phyloP scores from a whole-genome alignment of 2,329 filamentous ascomycete species.

The Trichophaea hybrida region DNA sequence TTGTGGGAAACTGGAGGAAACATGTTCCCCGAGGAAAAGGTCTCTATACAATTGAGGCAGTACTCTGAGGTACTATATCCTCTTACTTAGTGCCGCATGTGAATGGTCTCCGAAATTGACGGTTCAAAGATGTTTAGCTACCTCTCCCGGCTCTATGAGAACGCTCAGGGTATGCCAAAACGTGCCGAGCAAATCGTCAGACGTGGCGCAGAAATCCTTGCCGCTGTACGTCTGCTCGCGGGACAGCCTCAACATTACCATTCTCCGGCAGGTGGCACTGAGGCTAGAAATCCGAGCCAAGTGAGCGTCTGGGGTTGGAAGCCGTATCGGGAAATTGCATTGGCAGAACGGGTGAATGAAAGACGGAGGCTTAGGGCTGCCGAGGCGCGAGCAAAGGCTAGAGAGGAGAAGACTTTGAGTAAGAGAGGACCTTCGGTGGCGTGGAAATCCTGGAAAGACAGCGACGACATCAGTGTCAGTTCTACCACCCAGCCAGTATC shows the following conservation, averaged over 20 bases:
- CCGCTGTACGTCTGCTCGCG: conserved; percentile 7
- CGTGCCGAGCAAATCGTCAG: conserved; percentile 10
- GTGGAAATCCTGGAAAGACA: background rate
- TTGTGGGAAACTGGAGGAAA: background rate
- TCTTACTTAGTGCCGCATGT: background rate
- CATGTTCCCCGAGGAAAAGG: conserved; percentile 5
- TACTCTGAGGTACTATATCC: conserved; percentile 10
- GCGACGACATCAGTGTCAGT: background rate
- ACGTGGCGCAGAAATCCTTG: conserved; percentile 10
- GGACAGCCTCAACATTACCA: background rate
- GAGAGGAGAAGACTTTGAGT: conserved; percentile 1
- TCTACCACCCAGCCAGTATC: background rate
- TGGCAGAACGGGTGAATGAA: conserved; percentile 17
- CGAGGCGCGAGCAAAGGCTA: conserved; percentile 6
- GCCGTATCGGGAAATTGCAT: conserved; percentile 16
- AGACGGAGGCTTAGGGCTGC: conserved; percentile 10
- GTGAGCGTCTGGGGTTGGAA: conserved; percentile 13
- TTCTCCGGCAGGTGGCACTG: conserved; percentile 7
- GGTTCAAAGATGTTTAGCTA: conserved; percentile 13
- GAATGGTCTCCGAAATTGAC: background rate
- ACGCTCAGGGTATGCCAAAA: conserved; percentile 6
- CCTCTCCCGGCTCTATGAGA: conserved; percentile 14
- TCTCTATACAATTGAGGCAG: conserved; percentile 6
- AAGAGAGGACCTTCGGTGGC: background rate
- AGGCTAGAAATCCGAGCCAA: conserved; percentile 14